Percentiles rank a stretch among this genome's conserved stretches.
phyloP scores from a whole-genome alignment of 2,329 filamentous ascomycete species.

The Fusarium subglutinans region DNA sequence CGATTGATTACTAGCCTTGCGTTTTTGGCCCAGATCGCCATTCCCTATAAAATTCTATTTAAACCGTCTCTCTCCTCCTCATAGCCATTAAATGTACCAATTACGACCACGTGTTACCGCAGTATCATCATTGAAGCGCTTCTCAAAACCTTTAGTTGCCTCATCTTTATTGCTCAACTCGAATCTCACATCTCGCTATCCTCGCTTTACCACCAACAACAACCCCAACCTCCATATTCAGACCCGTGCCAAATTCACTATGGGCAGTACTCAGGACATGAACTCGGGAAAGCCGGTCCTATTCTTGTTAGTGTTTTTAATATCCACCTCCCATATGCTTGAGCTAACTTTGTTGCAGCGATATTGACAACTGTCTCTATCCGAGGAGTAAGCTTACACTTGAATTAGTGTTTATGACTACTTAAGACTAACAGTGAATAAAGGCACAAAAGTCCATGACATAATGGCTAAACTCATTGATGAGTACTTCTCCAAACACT shows the following conservation, averaged over 20 bases:
- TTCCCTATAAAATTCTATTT: slow-evolving; percentile 12
- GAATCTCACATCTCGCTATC: slow-evolving; percentile 21
- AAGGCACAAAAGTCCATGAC: slow-evolving; percentile 83
- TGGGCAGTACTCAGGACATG: slow-evolving; percentile 49
- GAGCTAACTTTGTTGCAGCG: slow-evolving; percentile 65
- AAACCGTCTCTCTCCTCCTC: slow-evolving; percentile 1
- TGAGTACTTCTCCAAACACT: slow-evolving; percentile 70
- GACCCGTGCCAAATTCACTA: slow-evolving; percentile 30
- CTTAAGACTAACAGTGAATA: slow-evolving; percentile 5
- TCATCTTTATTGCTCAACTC: slow-evolving; percentile 19
- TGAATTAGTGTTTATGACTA: not conserved
- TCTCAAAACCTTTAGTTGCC: slow-evolving; percentile 18
- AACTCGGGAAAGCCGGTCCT: slow-evolving; percentile 51
- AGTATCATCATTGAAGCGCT: slow-evolving; percentile 26
- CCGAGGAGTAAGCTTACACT: slow-evolving; percentile 73
- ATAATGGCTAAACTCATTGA: slow-evolving; percentile 87
- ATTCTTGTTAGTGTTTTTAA: slow-evolving; percentile 51
- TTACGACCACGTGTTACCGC: slow-evolving; percentile 36
- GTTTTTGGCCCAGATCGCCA: slow-evolving; percentile 20
- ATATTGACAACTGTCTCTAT: slow-evolving; percentile 99
- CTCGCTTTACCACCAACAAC: slow-evolving; percentile 8
- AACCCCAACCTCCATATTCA: slow-evolving; percentile 8
- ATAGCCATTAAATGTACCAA: slow-evolving; percentile 35
- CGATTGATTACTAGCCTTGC: slow-evolving; percentile 2
- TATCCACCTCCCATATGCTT: not conserved